A percentile compares a stretch with the other conserved stretches of the same genome.
phyloP scores from a whole-genome alignment of 2,329 filamentous ascomycete genomes.

The Fusarium floridanum region DNA sequence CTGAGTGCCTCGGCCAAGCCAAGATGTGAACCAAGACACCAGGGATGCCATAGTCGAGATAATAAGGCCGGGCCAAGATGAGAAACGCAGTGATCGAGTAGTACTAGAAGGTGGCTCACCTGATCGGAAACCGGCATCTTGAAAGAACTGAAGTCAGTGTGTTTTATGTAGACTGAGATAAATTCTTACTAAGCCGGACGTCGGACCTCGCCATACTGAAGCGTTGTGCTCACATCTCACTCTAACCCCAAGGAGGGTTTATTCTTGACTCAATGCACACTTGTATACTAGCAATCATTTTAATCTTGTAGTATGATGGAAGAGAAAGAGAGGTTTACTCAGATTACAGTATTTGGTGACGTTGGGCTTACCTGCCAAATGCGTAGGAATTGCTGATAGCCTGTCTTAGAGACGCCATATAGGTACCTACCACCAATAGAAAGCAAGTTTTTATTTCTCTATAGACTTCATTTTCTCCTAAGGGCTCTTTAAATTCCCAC shows the following conservation, averaged over 20 bases:
- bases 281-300: too few relatives aligned
- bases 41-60: neutral
- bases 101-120: neutral
- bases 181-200: neutral
- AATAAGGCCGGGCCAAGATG: neutral
- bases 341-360: too few relatives aligned
- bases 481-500: too few relatives aligned
- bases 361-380: too few relatives aligned
- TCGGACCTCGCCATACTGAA: neutral
- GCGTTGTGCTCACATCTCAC: too few relatives aligned
- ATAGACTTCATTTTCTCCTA: too few relatives aligned
- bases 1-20: neutral
- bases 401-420: neutral
- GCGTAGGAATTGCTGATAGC: neutral
- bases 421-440: too few relatives aligned
- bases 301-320: too few relatives aligned
- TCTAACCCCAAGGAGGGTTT: too few relatives aligned
- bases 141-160: neutral
- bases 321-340: too few relatives aligned
- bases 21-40: neutral
- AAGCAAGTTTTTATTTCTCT: too few relatives aligned
- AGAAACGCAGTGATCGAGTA: neutral
- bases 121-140: neutral
- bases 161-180: neutral
- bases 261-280: too few relatives aligned